Base-by-base conservation (phyloP, 2,329 filamentous ascomycete genomes). In the Eurotiales sp. region DNA sequence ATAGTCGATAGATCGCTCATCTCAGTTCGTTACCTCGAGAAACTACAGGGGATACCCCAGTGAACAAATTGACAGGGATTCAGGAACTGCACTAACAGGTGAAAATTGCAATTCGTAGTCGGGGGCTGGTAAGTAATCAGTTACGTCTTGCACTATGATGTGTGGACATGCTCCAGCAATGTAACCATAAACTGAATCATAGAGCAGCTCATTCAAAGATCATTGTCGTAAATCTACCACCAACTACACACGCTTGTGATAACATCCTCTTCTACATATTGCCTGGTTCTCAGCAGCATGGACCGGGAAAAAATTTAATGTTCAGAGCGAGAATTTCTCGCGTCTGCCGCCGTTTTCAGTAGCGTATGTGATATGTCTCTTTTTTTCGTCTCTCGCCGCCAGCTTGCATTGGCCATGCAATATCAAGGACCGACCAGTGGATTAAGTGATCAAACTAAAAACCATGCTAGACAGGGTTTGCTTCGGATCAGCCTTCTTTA, bases 401-500 rank as follows among this genome's bases (percentile, higher is more conserved):
- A 25, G 32, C 46, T 36, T 48, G 46, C 46, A 48, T 48, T 48
- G 12, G 36, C 46, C 46, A 48, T 36, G 46, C 36, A 48, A 41
- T 17, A 42, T 39, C 34, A 47, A 21, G 37, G 34, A 27, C 22
- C 23, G 36, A 48, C 32, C 25, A 29, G 17, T 41, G 30, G 11
- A 21, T n/a, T 25, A 14, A 23, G 15, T 48, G 36, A 41, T 23
- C 17, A 12, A 37, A 29, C 46, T 41, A 48, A 14, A 23, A 19
- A n/a, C n/a, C 39, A n/a, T 48, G 12, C 36, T 48, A 47, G 46
- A 14, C 25, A 48, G 12, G 36, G 46, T 23, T 14, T 32, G 22
- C 15, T 40, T 19, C 36, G 36, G 36, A 17, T 21, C 27, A 23
- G 34, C 22, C 45, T 29, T 36, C 27, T 25, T 19, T 37, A 19